Percentiles rank a stretch among this genome's conserved stretches.
phyloP scores from a whole-genome alignment of 805 yeast genomes.

The Candida pseudofarinosa region DNA sequence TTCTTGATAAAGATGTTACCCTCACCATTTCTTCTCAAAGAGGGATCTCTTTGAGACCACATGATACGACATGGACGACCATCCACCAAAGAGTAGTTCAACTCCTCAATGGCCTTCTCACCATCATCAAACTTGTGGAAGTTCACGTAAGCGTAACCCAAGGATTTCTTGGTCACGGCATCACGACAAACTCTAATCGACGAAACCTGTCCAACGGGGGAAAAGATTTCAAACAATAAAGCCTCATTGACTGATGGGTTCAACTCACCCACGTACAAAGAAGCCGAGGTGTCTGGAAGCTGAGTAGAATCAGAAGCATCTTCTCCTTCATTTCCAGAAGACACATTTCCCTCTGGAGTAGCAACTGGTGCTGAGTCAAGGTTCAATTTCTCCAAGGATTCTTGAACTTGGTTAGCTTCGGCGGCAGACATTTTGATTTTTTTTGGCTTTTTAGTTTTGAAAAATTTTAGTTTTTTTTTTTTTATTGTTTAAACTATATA shows the following conservation, averaged over 20 bases:
- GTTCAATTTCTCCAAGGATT: constrained; percentile 46
- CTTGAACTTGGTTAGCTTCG: constrained; percentile 44
- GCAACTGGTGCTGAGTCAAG: constrained; percentile 30
- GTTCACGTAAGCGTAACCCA: constrained; percentile 98
- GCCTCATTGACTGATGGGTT: constrained; percentile 93
- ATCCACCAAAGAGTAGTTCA: constrained; percentile 90
- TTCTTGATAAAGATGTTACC: constrained; percentile 98
- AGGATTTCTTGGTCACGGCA: constrained; percentile 92
- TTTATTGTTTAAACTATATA: constrained; percentile 5
- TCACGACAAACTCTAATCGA: constrained; percentile 99
- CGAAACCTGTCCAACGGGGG: constrained; percentile 91
- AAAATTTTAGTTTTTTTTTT: constrained; percentile 1
- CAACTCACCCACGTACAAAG: constrained; percentile 96
- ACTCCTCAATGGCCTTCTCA: constrained; percentile 88
- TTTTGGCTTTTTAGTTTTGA: constrained; percentile 11
- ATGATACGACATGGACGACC: constrained; percentile 98
- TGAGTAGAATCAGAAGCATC: constrained; percentile 30
- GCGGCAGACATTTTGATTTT: constrained; percentile 17
- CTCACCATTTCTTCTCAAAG: constrained; percentile 88
- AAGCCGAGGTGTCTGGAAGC: constrained; percentile 63
- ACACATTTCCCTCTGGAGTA: constrained; percentile 22
- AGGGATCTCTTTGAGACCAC: constrained; percentile 99
- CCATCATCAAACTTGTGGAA: constrained; percentile 87
- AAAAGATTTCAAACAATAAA: constrained; percentile 87
- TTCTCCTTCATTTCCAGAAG: constrained; percentile 26